Conservation (phyloP, 2,329 filamentous ascomycete genomes). For the Cladosporium colombiae region DNA sequence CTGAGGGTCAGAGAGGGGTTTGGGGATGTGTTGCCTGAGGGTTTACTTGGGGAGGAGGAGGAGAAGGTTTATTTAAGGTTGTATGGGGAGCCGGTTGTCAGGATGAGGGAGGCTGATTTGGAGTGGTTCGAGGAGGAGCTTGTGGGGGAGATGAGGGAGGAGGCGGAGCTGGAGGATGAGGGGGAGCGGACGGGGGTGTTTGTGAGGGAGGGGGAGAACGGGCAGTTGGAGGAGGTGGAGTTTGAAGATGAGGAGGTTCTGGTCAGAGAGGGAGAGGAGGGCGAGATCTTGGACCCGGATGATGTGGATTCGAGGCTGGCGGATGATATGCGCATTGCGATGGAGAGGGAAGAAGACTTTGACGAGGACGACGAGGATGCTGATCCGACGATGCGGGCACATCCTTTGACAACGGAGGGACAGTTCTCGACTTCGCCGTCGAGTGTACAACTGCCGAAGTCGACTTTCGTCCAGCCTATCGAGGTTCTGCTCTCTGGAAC, state of each 20-base stretch:
- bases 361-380: constrained; percentile 31
- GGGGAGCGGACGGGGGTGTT: constrained; percentile 50
- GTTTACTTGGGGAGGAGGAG: constrained; percentile 69
- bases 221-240: constrained; percentile 63
- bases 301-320: constrained; percentile 28
- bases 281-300: constrained; percentile 58
- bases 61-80: constrained; percentile 74
- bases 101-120: constrained; percentile 45
- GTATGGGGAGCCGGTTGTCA: constrained; percentile 76
- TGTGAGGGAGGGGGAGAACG: constrained; percentile 57
- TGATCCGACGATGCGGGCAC: constrained; percentile 57
- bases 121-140: constrained; percentile 34
- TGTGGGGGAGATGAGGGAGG: constrained; percentile 44
- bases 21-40: constrained; percentile 73
- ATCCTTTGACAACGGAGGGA: constrained; percentile 73
- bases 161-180: constrained; percentile 47
- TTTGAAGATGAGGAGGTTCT: constrained; percentile 44
- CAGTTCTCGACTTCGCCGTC: constrained; percentile 71
- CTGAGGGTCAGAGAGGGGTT: constrained; percentile 62
- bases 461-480: constrained; percentile 70
- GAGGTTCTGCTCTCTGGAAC: constrained; percentile 61
- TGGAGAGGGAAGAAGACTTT: constrained; percentile 24
- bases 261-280: constrained; percentile 24
- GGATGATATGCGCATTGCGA: constrained; percentile 30
- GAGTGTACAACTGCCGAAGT: constrained; percentile 73